phyloP scores from a whole-genome alignment of 148 eudicot genomes.

The Amaranthus cruentus region DNA sequence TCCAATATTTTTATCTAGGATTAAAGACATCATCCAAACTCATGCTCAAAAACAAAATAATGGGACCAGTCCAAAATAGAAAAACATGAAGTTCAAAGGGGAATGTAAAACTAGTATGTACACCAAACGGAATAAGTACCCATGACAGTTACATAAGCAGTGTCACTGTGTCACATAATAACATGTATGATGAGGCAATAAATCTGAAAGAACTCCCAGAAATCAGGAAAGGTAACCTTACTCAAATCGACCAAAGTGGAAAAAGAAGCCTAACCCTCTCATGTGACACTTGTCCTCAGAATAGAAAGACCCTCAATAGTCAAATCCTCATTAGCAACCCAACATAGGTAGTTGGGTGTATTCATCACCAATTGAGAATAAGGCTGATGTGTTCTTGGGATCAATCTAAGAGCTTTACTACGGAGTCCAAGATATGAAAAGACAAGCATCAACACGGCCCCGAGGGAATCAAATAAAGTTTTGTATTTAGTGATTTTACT shows the following conservation, averaged over 20 bases:
- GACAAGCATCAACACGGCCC: no score
- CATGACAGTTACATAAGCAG: not conserved
- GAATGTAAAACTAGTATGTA: not conserved
- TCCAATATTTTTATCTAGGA: not conserved
- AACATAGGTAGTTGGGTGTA: not conserved
- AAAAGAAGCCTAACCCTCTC: not conserved
- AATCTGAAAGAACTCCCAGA: not conserved
- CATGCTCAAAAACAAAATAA: not conserved
- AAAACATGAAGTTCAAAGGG: not conserved
- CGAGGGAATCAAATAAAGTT: no score
- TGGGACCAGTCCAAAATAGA: not conserved
- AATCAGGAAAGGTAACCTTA: not conserved
- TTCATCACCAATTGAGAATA: not conserved
- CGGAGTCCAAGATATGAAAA: no score
- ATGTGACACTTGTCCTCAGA: not conserved
- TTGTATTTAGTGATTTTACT: no score
- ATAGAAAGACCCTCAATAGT: not conserved
- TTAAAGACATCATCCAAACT: not conserved
- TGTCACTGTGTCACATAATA: not conserved
- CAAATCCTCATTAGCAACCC: not conserved
- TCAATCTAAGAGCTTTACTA: no score
- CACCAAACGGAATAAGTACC: not conserved
- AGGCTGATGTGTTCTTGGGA: not conserved
- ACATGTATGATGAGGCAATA: not conserved
- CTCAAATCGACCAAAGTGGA: not conserved